Evolutionary conservation across 768 basidiomycete species (phyloP).

Genomic region (Russula olivacea): DNA sequence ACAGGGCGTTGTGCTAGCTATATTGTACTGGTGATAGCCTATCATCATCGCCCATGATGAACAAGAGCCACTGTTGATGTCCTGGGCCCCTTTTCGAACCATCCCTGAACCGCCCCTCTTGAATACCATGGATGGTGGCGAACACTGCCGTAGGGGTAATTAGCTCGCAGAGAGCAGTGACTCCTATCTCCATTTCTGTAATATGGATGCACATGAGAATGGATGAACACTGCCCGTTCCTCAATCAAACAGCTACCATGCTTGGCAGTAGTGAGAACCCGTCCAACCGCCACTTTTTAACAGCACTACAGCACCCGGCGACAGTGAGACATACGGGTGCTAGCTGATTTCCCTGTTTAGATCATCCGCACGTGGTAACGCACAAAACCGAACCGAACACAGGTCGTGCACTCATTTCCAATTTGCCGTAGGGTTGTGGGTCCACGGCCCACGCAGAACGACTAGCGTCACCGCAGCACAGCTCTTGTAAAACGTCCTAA

Average conservation of each 20-base stretch:
- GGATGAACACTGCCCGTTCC: not conserved
- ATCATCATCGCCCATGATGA: not conserved
- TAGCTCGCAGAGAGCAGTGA: not conserved
- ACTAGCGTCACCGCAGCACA: not conserved
- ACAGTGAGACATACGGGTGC: not conserved
- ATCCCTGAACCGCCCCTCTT: too few relatives aligned
- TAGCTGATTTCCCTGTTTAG: not conserved
- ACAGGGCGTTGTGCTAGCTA: not conserved
- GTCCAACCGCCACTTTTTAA: not conserved
- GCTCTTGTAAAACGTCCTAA: not conserved
- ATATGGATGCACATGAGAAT: not conserved
- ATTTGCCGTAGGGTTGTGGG: not conserved
- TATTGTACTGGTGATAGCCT: not conserved
- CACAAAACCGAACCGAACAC: too few relatives aligned
- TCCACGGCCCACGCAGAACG: not conserved
- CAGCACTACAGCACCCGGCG: not conserved
- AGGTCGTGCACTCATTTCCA: too few relatives aligned
- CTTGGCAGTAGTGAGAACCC: not conserved
- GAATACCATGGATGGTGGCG: too few relatives aligned
- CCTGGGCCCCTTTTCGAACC: not conserved
- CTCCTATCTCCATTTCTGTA: not conserved
- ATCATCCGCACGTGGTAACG: too few relatives aligned
- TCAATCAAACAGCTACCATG: not conserved
- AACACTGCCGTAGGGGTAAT: not conserved
- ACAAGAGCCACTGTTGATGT: not conserved